Percentiles rank a stretch among this genome's conserved stretches.
phyloP scores from a whole-genome alignment of 108 stramenopile genomes.

The Pseudonitzschia multiseries region DNA sequence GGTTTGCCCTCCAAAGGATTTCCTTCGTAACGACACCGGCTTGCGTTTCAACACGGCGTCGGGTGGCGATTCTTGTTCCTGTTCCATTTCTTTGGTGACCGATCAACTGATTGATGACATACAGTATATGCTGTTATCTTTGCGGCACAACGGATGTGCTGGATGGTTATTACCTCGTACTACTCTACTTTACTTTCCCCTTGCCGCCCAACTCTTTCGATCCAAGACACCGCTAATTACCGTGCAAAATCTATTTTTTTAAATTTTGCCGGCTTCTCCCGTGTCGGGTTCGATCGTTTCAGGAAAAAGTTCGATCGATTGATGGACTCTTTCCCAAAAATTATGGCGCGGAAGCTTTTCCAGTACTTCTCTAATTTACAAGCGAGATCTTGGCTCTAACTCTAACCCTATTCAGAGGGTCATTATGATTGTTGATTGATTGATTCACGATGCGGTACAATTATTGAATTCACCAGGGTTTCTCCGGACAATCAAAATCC shows the following conservation, averaged over 20 bases:
- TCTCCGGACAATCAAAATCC: neutral
- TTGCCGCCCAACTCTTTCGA: no score
- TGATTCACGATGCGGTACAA: neutral
- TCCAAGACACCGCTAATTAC: neutral
- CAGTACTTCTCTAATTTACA: neutral
- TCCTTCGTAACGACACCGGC: slow-evolving; percentile 1
- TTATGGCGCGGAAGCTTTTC: slow-evolving; percentile 13
- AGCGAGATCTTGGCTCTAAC: neutral
- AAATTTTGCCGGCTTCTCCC: neutral
- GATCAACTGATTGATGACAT: neutral
- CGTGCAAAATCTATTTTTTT: neutral
- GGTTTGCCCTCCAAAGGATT: slow-evolving; percentile 18
- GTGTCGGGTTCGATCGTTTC: neutral
- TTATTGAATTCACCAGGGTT: neutral
- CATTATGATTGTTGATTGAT: neutral
- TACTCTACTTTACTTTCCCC: no score
- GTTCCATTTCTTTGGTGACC: neutral
- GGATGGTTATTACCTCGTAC: no score
- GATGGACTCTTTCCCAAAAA: neutral
- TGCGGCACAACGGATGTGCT: no score
- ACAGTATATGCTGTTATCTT: neutral
- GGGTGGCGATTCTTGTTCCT: neutral
- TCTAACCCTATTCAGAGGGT: neutral
- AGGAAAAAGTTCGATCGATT: neutral
- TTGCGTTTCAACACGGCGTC: neutral